Evolutionary conservation across 805 yeast genomes (phyloP).

Genomic region (Lipomyces anomalus): DNA sequence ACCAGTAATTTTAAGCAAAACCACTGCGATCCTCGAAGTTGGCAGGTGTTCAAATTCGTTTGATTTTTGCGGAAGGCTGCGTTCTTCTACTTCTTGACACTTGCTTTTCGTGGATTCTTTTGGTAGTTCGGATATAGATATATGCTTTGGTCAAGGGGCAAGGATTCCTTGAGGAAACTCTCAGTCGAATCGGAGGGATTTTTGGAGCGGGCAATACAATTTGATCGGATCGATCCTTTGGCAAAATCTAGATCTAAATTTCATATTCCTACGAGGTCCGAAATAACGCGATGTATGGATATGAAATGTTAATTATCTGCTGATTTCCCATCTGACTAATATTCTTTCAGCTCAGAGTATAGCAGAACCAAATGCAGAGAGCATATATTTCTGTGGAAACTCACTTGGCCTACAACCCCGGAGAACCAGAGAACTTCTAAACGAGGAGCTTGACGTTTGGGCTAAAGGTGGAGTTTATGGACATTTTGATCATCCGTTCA

Average conservation of each 20-base stretch:
- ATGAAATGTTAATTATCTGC: not conserved
- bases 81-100: no score
- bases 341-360: slow-evolving; percentile 8
- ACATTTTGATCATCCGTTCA: slow-evolving; percentile 56
- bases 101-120: no score
- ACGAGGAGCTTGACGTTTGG: slow-evolving; percentile 78
- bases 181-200: no score
- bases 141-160: no score
- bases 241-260: slow-evolving; percentile 13
- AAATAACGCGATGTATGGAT: slow-evolving; percentile 16
- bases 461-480: slow-evolving; percentile 71
- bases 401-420: slow-evolving; percentile 89
- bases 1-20: no score
- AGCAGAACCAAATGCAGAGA: slow-evolving; percentile 8
- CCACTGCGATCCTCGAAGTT: no score
- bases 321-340: not conserved
- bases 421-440: slow-evolving; percentile 50
- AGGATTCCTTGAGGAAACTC: no score
- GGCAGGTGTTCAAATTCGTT: no score
- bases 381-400: slow-evolving; percentile 77
- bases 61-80: no score
- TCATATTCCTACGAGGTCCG: slow-evolving; percentile 19
- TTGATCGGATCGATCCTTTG: slow-evolving; percentile 18
- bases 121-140: no score
- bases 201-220: slow-evolving; percentile 7